A percentile compares a stretch with the other conserved stretches of the same genome.
Conservation (phyloP, 2,329 filamentous ascomycete genomes). For the Colletotrichum simmondsii region DNA sequence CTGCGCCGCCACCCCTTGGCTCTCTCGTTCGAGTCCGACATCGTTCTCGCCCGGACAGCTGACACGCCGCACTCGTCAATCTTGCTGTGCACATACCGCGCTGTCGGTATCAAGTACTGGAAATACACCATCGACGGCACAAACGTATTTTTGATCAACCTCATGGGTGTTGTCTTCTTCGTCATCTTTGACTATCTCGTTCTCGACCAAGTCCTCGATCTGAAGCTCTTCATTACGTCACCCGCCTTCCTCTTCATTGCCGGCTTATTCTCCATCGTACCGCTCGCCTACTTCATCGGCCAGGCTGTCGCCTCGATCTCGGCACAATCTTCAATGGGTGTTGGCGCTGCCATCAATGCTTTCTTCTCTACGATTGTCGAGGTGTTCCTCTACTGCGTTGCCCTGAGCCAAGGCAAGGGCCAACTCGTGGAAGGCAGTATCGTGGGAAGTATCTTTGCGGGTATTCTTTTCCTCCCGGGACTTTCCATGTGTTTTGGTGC, state of each 20-base stretch:
- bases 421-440: constrained; percentile 96
- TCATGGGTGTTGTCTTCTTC: constrained; percentile 93
- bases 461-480: constrained; percentile 92
- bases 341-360: constrained; percentile 96
- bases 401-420: constrained; percentile 90
- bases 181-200: constrained; percentile 94
- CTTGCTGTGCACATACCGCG: constrained; percentile 94
- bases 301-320: constrained; percentile 99
- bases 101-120: constrained; percentile 95
- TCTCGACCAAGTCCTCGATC: constrained; percentile 73
- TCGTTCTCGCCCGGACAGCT: constrained; percentile 75
- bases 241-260: constrained; percentile 88
- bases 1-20: constrained; percentile 92
- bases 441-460: constrained; percentile 97
- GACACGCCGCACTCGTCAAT: constrained; percentile 85
- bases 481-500: constrained; percentile 99
- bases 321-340: constrained; percentile 97
- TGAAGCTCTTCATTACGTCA: constrained; percentile 81
- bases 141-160: constrained; percentile 98
- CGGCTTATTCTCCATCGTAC: constrained; percentile 91
- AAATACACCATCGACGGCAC: constrained; percentile 99
- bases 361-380: constrained; percentile 98
- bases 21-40: constrained; percentile 91
- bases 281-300: constrained; percentile 97
- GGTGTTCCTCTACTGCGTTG: constrained; percentile 96